Evolutionary conservation across 805 yeast genomes (phyloP), one percentile per base, ranked within the genome.

Genomic region (Cyberlindnera galapagoensis): DNA sequence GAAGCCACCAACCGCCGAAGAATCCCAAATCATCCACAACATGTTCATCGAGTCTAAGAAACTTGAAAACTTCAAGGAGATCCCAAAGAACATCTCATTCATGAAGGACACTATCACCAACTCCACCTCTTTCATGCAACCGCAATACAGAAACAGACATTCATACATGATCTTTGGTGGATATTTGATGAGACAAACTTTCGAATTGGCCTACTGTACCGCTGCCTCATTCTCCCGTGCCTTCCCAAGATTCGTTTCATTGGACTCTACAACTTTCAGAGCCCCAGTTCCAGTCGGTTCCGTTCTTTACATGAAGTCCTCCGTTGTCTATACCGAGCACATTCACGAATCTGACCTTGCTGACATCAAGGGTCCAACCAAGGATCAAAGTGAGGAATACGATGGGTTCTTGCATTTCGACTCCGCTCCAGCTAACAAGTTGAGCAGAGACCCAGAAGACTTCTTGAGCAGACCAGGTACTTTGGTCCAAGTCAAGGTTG

Each of bases 221-320:
- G 86, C 95, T 7, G 95, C 95, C 6, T 83, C 94, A 2, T 86
- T 88, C 50, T 67, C 95, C 3, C 77, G 76, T 43, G 77, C 90
- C 11, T 76, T 80, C 39, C 96, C 97, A 26, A 69, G 96, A 53
- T 88, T 88, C 46, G 83, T 86, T 9, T 81, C 95, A 3, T 68
- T 88, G 44, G 97, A 88, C 55, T 80, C 92, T 15, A 86, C 95
- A 26, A 82, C 94, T 16, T 88, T 88, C 68, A 78, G 82, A 50
- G 82, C 88, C 13, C 97, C 97, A 3, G 97, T 88, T 7, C 97
- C 97, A 2, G 96, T 88, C 12, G 97, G 97, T 2, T 77, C 88
- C 2, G 95, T 90, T 7, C 63, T 88, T 38, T 81, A 78, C 42
- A 75, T 86, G 76, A 71, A 75, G 33, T 92, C 97, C 1, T 66